Evolutionary conservation across 768 basidiomycete species (phyloP).

Genomic region (Baorangia bicolor): DNA sequence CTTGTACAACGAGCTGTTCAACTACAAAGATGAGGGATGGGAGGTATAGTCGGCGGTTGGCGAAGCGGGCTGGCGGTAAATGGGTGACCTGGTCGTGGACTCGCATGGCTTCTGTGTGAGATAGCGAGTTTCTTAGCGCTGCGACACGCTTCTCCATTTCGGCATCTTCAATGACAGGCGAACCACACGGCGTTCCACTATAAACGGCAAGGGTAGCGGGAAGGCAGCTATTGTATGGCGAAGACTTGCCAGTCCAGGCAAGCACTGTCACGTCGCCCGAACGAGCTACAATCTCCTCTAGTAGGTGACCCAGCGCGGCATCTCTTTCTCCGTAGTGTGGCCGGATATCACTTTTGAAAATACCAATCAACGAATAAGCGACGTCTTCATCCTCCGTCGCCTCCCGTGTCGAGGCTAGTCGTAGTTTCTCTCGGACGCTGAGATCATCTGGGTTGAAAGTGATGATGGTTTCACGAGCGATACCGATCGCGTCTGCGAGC

Average conservation of each 20-base stretch:
- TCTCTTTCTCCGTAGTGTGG: slow-evolving; percentile 9
- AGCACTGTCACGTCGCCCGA: slow-evolving; percentile 6
- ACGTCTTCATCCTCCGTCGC: slow-evolving; percentile 10
- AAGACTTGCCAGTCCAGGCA: slow-evolving; percentile 12
- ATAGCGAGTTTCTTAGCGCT: background rate
- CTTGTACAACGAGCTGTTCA: background rate
- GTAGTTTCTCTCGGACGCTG: slow-evolving; percentile 8
- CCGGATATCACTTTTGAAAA: slow-evolving; percentile 8
- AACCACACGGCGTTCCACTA: background rate
- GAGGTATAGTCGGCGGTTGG: background rate
- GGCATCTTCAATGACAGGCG: background rate
- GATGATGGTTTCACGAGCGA: background rate
- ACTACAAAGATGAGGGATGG: slow-evolving; percentile 3
- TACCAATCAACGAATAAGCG: slow-evolving; percentile 9
- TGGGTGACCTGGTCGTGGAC: background rate
- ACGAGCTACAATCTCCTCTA: slow-evolving; percentile 13
- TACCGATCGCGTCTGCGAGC: slow-evolving; percentile 1
- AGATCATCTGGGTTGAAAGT: slow-evolving; percentile 5
- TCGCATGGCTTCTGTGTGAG: background rate
- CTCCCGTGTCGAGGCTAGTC: slow-evolving; percentile 7
- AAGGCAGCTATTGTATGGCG: slow-evolving; percentile 15
- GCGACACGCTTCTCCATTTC: background rate
- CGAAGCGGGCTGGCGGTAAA: background rate
- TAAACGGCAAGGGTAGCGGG: slow-evolving; percentile 1
- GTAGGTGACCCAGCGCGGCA: slow-evolving; percentile 10